A percentile compares a stretch with the other conserved stretches of the same genome.
Evolutionary conservation across 768 basidiomycete species (phyloP).

Genomic region (Mycena albidolilacea): DNA sequence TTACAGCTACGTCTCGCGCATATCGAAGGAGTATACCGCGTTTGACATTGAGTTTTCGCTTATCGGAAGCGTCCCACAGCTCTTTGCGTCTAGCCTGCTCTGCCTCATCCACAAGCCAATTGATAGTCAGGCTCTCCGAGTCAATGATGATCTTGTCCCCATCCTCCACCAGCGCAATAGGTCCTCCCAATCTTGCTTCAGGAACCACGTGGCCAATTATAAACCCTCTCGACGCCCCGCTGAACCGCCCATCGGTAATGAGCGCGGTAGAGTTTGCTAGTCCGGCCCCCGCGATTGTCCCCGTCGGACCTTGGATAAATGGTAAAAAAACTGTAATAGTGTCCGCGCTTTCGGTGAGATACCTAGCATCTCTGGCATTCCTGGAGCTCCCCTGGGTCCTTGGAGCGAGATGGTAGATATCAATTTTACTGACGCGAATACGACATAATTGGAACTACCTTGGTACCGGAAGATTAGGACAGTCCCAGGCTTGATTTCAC

Average conservation of each 20-base stretch:
- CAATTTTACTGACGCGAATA: too few species aligned
- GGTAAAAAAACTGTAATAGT: neutral
- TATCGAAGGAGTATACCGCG: constrained; percentile 86
- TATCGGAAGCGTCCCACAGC: constrained; percentile 81
- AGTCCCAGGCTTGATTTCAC: constrained; percentile 82
- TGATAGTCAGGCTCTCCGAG: constrained; percentile 72
- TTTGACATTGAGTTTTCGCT: constrained; percentile 74
- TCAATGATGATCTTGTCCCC: constrained; percentile 88
- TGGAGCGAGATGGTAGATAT: too few species aligned
- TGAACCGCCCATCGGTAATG: constrained; percentile 93
- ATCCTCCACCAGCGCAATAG: constrained; percentile 89
- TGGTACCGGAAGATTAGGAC: constrained; percentile 90
- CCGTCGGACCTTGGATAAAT: constrained; percentile 74
- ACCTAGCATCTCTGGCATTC: constrained; percentile 86
- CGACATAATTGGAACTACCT: constrained; percentile 52
- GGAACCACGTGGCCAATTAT: constrained; percentile 72
- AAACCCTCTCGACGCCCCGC: constrained; percentile 77
- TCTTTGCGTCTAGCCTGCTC: constrained; percentile 72
- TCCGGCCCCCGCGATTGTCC: constrained; percentile 88
- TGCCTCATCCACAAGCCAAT: constrained; percentile 80
- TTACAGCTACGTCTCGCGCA: constrained; percentile 88
- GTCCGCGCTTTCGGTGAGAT: constrained; percentile 8
- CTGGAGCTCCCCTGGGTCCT: constrained; percentile 87
- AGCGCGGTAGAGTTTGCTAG: constrained; percentile 83
- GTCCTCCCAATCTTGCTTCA: constrained; percentile 84